A percentile compares a stretch with the other conserved stretches of the same genome.
Conservation (phyloP, 352 stramenopile species). For the Phytophthora pisi region DNA sequence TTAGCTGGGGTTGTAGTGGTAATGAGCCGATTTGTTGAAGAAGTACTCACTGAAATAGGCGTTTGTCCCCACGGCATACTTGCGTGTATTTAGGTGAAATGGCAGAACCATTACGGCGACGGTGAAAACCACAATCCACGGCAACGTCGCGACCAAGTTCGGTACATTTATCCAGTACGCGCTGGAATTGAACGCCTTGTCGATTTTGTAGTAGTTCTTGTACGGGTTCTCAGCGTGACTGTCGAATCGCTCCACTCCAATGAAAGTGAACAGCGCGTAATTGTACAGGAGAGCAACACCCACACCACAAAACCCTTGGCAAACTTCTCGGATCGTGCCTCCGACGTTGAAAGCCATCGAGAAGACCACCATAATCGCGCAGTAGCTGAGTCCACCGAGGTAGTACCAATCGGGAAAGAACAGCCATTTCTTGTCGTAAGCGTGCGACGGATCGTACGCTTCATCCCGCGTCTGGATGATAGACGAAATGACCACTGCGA, state of each 20-base stretch:
- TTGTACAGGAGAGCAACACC: slow-evolving; percentile 71
- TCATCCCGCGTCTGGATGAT: slow-evolving; percentile 57
- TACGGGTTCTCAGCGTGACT: slow-evolving; percentile 21
- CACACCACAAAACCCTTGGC: slow-evolving; percentile 68
- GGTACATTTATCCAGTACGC: slow-evolving; percentile 59
- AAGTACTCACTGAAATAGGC: slow-evolving; percentile 57
- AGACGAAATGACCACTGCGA: slow-evolving; percentile 63
- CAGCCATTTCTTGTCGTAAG: slow-evolving; percentile 55
- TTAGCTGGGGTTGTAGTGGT: not conserved
- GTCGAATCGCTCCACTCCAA: slow-evolving; percentile 43
- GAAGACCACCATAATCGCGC: slow-evolving; percentile 73
- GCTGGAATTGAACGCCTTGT: slow-evolving; percentile 50
- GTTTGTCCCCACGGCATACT: slow-evolving; percentile 72
- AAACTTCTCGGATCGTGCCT: slow-evolving; percentile 65
- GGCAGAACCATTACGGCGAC: slow-evolving; percentile 57
- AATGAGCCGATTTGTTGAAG: not conserved
- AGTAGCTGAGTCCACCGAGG: slow-evolving; percentile 49
- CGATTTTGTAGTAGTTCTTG: slow-evolving; percentile 53
- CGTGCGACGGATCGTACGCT: slow-evolving; percentile 32
- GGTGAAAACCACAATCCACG: slow-evolving; percentile 68
- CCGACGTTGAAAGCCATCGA: slow-evolving; percentile 71
- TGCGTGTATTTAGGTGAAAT: slow-evolving; percentile 66
- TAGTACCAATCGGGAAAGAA: slow-evolving; percentile 59
- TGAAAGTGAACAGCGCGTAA: slow-evolving; percentile 55
- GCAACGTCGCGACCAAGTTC: slow-evolving; percentile 56